Evolutionary conservation across 1,139 yeast species (phyloP), one percentile per base, ranked within the genome.

Genomic region (Sugiyamaella paludigena): DNA sequence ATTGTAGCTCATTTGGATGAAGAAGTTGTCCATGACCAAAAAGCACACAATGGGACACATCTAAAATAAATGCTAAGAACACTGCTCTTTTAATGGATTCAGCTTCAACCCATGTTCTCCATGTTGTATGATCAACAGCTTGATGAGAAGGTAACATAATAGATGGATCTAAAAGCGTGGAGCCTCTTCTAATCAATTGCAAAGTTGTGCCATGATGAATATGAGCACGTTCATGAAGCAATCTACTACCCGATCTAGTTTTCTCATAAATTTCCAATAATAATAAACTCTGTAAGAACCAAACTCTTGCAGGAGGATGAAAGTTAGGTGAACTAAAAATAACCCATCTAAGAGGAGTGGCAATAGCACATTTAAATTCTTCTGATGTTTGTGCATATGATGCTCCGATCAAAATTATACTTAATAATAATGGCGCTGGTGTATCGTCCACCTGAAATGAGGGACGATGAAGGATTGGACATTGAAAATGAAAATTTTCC

Each of bases 61-160:
- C 96, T 60, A 85, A 72, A 59, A 84, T 83, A 63, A 87, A 87
- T 4, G 92, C 87, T 78, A 84, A 79, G 50, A 84, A 78, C 0
- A 94, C 87, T 4, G 86, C 78, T 47, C 96, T 70, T 64, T 87
- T 87, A 73, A 86, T 74, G 44, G 84, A 80, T 65, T 87, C 96
- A 42, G 81, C 79, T 50, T 84, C 86, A 19, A 86, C 82, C 94
- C 95, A 87, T 50, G 78, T 74, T 48, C 69, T 68, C 76, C 81
- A 76, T 43, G 56, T 55, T 49, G 48, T 54, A 52, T 35, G 64
- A 60, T n/a, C n/a, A n/a, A 31, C 59, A 50, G 37, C 37, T 24
- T 15, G 36, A 13, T 36, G 42, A 1, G 62, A 62, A 37, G 59
- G 63, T 7, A 48, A 47, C 35, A 54, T 62, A 8, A 43, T 37